Percentiles rank a stretch among this genome's conserved stretches.
These are phyloP conservation scores for Friedmanniomyces endolithicus DNA, from an alignment of 495 filamentous ascomycete species.

Conservation along the genomic window DNA sequence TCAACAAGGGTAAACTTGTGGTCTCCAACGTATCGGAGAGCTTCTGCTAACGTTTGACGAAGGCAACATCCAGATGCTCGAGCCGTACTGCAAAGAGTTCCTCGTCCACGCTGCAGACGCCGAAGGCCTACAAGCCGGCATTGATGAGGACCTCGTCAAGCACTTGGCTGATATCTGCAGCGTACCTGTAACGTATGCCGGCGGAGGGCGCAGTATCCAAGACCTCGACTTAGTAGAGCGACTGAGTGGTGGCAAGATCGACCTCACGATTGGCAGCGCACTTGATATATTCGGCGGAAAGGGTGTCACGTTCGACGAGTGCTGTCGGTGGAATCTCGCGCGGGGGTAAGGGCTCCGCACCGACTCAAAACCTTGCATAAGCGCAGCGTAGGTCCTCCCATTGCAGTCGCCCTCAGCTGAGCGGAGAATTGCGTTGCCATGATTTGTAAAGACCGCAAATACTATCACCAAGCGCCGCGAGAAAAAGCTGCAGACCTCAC, in stretches of 20 bases:
- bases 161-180: constrained; percentile 70
- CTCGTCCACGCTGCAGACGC: constrained; percentile 98
- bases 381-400: too few species aligned
- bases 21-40: background rate
- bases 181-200: constrained; percentile 91
- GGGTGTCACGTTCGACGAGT: constrained; percentile 74
- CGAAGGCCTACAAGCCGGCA: constrained; percentile 79
- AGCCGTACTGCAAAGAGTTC: constrained; percentile 89
- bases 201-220: constrained; percentile 66
- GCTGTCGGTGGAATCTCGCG: constrained; percentile 65
- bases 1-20: constrained; percentile 62
- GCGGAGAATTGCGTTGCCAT: too few species aligned
- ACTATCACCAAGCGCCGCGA: too few species aligned
- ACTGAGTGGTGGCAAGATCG: constrained; percentile 68
- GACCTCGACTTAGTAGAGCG: constrained; percentile 69
- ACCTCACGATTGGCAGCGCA: constrained; percentile 92
- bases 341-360: background rate
- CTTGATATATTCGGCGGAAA: constrained; percentile 89
- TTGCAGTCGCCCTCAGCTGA: too few species aligned
- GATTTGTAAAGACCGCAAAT: too few species aligned
- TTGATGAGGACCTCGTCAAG: constrained; percentile 73
- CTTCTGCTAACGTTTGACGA: background rate
- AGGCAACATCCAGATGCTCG: constrained; percentile 70
- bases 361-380: too few species aligned
- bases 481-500: too few species aligned